Evolutionary conservation across 2,329 filamentous ascomycete species (phyloP).

Genomic region (Aspergillus floridensis): DNA sequence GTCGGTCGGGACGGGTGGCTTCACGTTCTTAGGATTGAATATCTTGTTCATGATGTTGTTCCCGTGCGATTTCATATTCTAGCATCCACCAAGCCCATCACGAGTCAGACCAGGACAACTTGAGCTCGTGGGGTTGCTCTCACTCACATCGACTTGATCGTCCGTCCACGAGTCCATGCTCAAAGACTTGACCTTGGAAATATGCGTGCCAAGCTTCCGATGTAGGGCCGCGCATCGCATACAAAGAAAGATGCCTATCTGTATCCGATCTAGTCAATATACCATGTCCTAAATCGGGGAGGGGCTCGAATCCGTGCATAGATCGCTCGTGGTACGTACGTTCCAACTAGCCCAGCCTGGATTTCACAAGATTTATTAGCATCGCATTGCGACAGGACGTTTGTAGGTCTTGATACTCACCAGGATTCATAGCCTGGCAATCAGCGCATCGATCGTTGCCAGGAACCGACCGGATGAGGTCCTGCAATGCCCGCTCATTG

Average conservation of each 20-base stretch:
- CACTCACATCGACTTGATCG: slow-evolving; percentile 88
- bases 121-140: background rate
- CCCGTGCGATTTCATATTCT: slow-evolving; percentile 94
- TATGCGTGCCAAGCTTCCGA: slow-evolving; percentile 93
- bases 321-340: slow-evolving; percentile 54
- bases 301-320: background rate
- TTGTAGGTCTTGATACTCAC: slow-evolving; percentile 51
- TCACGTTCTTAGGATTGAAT: slow-evolving; percentile 83
- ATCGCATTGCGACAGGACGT: background rate
- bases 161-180: slow-evolving; percentile 98
- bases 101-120: background rate
- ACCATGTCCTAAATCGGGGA: background rate
- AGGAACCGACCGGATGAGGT: slow-evolving; percentile 76
- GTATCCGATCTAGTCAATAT: slow-evolving; percentile 18
- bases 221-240: slow-evolving; percentile 96
- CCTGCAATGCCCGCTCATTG: slow-evolving; percentile 88
- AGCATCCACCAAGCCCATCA: background rate
- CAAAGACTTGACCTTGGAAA: slow-evolving; percentile 97
- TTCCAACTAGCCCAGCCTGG: slow-evolving; percentile 95
- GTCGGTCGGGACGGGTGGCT: slow-evolving; percentile 81
- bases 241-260: slow-evolving; percentile 94
- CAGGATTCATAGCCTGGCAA: slow-evolving; percentile 86
- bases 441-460: slow-evolving; percentile 95
- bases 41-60: slow-evolving; percentile 81
- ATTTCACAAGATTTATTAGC: slow-evolving; percentile 11